phyloP scores from a whole-genome alignment of 164 flowering plant species.

The Nymphaea colorata region DNA sequence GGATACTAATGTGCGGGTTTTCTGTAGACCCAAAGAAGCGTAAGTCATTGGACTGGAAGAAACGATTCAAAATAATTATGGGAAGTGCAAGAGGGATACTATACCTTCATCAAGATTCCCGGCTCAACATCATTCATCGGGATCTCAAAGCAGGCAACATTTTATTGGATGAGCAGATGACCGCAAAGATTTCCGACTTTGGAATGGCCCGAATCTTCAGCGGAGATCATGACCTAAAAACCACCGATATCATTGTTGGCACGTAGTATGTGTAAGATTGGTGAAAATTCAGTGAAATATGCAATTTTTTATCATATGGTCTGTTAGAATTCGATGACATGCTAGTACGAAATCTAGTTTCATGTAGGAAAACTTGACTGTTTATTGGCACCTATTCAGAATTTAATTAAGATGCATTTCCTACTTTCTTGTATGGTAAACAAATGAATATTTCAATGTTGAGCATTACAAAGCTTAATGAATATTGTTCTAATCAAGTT shows the following conservation, averaged over 20 bases:
- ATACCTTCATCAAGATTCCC: constrained; percentile 9
- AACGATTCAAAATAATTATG: constrained; percentile 8
- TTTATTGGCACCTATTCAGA: too few relatives aligned
- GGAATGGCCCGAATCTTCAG: constrained; percentile 9
- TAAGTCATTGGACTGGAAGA: constrained; percentile 7
- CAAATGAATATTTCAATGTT: too few relatives aligned
- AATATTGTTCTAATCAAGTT: too few relatives aligned
- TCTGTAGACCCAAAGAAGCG: background rate
- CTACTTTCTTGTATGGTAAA: too few relatives aligned
- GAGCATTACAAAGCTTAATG: too few relatives aligned
- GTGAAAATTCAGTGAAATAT: background rate
- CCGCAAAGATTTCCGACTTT: constrained; percentile 15
- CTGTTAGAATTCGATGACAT: too few relatives aligned
- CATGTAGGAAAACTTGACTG: too few relatives aligned
- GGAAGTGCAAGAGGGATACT: constrained; percentile 8
- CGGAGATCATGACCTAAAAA: constrained; percentile 2
- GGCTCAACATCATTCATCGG: background rate
- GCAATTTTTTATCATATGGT: too few relatives aligned
- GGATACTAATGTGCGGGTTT: too few relatives aligned
- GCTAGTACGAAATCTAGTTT: too few relatives aligned
- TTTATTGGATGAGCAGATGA: constrained; percentile 7
- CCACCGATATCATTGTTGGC: background rate
- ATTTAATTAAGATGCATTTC: too few relatives aligned
- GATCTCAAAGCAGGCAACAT: constrained; percentile 2
- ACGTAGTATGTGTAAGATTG: too few relatives aligned